Evolutionary conservation across 106 monocot genomes (phyloP).

Genomic region (Dendrobium nobile): DNA sequence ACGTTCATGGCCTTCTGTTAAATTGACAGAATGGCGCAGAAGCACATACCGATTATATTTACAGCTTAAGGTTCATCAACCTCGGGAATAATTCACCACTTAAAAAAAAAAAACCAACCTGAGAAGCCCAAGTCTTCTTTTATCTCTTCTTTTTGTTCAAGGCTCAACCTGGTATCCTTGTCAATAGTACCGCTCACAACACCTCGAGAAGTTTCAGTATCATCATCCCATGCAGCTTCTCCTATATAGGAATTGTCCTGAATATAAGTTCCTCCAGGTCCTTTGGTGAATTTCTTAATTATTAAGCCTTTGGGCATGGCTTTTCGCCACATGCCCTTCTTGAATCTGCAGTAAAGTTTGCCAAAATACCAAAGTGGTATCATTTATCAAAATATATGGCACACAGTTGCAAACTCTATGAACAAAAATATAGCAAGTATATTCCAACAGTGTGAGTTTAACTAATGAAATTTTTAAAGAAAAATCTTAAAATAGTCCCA

Average conservation of each 20-base stretch:
- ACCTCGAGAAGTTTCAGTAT: slow-evolving; percentile 36
- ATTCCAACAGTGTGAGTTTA: not conserved
- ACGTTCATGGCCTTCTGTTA: slow-evolving; percentile 22
- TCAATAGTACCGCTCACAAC: slow-evolving; percentile 43
- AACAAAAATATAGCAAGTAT: not conserved
- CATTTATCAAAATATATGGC: slow-evolving; percentile 4
- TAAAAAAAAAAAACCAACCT: slow-evolving; percentile 27
- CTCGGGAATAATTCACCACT: not conserved
- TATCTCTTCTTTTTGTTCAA: slow-evolving; percentile 44
- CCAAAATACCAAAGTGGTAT: not conserved
- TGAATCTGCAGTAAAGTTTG: slow-evolving; percentile 30
- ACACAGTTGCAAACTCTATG: not conserved
- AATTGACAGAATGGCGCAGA: not conserved
- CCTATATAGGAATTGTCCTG: slow-evolving; percentile 75
- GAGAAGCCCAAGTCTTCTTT: slow-evolving; percentile 34
- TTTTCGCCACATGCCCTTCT: slow-evolving; percentile 83
- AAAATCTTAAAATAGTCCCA: too few relatives aligned
- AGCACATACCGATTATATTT: not conserved
- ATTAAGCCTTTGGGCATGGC: slow-evolving; percentile 80
- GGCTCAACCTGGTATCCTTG: slow-evolving; percentile 32
- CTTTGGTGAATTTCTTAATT: slow-evolving; percentile 73
- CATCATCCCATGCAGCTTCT: slow-evolving; percentile 90
- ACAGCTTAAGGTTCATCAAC: not conserved
- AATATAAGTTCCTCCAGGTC: slow-evolving; percentile 46
- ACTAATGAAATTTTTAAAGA: not conserved